Evolutionary conservation across 768 basidiomycete species (phyloP), one percentile per base, ranked within the genome.

Genomic region (Rhizopogon sp.): DNA sequence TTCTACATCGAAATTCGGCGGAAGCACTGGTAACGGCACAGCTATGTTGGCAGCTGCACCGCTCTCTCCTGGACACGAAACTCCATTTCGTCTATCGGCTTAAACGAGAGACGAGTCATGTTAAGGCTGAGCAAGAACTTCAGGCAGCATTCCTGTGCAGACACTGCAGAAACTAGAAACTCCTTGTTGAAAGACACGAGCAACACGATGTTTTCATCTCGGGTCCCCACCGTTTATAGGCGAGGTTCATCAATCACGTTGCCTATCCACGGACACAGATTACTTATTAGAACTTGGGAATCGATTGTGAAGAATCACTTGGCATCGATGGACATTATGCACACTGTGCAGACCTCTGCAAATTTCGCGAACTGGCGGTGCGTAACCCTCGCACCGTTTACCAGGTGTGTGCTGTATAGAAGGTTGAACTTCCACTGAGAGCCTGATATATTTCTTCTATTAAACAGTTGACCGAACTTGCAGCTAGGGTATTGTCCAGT

Each of bases 171-270:
- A 25, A 25, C 25, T 5, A 25, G 6, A 40, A 40, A 17, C 16
- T 17, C n/a, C 31, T 33, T 11, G 29, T n/a, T 29, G 43, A 29
- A 45, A 22, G 11, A 13, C 46, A 49, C 35, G 35, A 37, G 14
- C 5, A 20, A 22, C 46, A 49, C 46, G 46, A 35, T 35, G 46
- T 49, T 49, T 49, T 49, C 46, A 49, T 49, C 8, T 49, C 46
- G 46, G 46, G 22, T 49, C 46, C 46, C 33, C 13, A 14, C 17
- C 45, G 45, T 31, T 33, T 20, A 47, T 20, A 37, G 20, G n/a
- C 33, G 46, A 49, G 17, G 17, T 49, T 22, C 33, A 49, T 33
- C 3, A 16, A 49, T 16, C 33, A 49, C 46, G 39, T 16, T 49
- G 13, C 46, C 13, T 14, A 14, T 17, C 31, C 20, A 5, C 13